Conservation (phyloP, 305 asterid genomes). For the Fraxinus sp. region DNA sequence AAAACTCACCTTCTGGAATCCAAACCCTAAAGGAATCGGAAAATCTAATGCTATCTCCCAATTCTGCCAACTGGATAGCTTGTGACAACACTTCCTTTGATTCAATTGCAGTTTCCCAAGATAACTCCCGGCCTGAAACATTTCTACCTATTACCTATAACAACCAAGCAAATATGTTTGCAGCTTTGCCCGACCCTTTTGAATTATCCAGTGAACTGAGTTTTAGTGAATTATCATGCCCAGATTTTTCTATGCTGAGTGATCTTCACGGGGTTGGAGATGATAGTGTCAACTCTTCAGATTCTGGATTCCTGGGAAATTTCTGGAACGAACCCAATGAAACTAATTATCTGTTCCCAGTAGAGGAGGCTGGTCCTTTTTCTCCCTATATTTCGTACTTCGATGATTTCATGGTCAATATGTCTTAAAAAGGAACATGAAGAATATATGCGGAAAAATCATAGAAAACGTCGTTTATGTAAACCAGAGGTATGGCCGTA, state of each 20-base stretch:
- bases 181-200: background rate
- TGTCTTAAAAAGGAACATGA: background rate
- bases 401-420: background rate
- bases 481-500: background rate
- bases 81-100: background rate
- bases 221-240: background rate
- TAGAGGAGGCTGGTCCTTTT: background rate
- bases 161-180: background rate
- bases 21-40: background rate
- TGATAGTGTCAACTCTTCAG: background rate
- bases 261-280: background rate
- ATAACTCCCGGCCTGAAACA: background rate
- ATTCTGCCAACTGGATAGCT: background rate
- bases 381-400: background rate
- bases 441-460: background rate
- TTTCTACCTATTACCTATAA: background rate
- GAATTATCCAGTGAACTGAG: background rate
- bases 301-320: background rate
- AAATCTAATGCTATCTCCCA: background rate
- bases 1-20: background rate
- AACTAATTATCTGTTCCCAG: background rate
- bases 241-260: background rate
- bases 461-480: background rate
- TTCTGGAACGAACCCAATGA: background rate
- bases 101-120: background rate